These are phyloP conservation scores for Aspergillus sp. DNA, from an alignment of 2,329 filamentous ascomycete genomes.

Conservation along the genomic window DNA sequence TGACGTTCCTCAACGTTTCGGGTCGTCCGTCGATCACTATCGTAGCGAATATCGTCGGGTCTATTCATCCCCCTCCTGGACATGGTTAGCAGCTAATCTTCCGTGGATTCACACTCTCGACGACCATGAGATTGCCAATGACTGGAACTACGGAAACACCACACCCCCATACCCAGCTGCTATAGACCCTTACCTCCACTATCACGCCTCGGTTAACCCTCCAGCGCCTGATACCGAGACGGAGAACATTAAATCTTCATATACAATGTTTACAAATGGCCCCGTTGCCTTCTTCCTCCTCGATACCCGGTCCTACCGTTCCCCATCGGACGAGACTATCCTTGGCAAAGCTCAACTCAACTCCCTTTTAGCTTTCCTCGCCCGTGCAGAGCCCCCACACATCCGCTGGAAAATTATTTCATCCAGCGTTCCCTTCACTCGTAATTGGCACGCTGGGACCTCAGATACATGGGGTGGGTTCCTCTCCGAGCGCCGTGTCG, in stretches of 20 bases:
- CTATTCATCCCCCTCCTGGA: slow-evolving; percentile 94
- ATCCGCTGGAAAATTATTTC: slow-evolving; percentile 93
- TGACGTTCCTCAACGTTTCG: slow-evolving; percentile 81
- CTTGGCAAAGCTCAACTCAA: slow-evolving; percentile 75
- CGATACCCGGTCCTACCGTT: slow-evolving; percentile 86
- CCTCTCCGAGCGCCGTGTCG: slow-evolving; percentile 70
- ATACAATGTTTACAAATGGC: slow-evolving; percentile 71
- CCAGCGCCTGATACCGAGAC: slow-evolving; percentile 49
- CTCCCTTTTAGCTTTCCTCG: slow-evolving; percentile 77
- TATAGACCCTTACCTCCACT: slow-evolving; percentile 80
- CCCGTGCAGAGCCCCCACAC: slow-evolving; percentile 68
- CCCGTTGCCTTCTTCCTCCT: slow-evolving; percentile 93
- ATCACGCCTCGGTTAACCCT: slow-evolving; percentile 76
- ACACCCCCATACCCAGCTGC: slow-evolving; percentile 78
- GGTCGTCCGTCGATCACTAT: slow-evolving; percentile 71
- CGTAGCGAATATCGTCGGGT: slow-evolving; percentile 89
- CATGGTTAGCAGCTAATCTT: slow-evolving; percentile 60
- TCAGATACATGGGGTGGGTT: slow-evolving; percentile 95
- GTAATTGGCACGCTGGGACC: slow-evolving; percentile 90
- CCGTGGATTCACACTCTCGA: slow-evolving; percentile 98
- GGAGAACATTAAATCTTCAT: slow-evolving; percentile 75
- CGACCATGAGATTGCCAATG: slow-evolving; percentile 94
- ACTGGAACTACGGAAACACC: slow-evolving; percentile 76
- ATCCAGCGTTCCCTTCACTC: slow-evolving; percentile 90
- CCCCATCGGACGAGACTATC: slow-evolving; percentile 63